A percentile compares a stretch with the other conserved stretches of the same genome.
Evolutionary conservation across 2,329 filamentous ascomycete genomes (phyloP).

Genomic region (Grosmannia clavigera): DNA sequence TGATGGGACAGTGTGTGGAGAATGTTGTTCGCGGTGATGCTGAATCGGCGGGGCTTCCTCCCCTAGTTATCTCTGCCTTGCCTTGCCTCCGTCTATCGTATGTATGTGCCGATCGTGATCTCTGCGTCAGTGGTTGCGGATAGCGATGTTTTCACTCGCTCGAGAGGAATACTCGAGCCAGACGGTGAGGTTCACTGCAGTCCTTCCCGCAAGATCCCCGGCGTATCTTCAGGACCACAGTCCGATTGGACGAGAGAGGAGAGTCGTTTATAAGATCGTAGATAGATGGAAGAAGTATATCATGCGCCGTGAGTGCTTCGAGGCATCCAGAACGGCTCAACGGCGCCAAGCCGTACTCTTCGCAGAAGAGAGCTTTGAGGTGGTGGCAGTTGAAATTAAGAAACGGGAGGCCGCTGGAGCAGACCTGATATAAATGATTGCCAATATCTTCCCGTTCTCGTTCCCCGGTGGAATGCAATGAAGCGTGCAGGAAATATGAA

Average conservation of each 20-base stretch:
- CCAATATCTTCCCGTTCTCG: not conserved
- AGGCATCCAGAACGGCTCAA: not conserved
- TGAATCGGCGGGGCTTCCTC: not conserved
- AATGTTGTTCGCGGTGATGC: not conserved
- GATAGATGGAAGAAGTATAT: slow-evolving; percentile 13
- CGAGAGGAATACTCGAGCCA: not conserved
- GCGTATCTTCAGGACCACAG: not conserved
- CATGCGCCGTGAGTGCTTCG: not conserved
- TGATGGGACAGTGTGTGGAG: not conserved
- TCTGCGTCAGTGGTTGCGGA: not conserved
- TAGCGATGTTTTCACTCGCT: not conserved
- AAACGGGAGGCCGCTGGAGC: not conserved
- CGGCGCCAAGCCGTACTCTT: slow-evolving; percentile 6
- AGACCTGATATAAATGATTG: not conserved
- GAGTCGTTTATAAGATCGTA: not conserved
- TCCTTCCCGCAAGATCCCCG: not conserved
- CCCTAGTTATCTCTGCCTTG: not conserved
- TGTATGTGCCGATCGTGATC: not conserved
- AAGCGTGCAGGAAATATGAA: not conserved
- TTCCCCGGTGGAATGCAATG: not conserved
- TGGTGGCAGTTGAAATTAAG: not conserved
- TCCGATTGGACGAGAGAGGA: not conserved
- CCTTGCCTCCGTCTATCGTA: not conserved
- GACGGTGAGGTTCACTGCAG: not conserved
- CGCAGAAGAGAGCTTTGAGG: not conserved